Percentiles rank a stretch among this genome's conserved stretches.
phyloP scores from a whole-genome alignment of 768 basidiomycete genomes.

The Auriscalpium microsporum region DNA sequence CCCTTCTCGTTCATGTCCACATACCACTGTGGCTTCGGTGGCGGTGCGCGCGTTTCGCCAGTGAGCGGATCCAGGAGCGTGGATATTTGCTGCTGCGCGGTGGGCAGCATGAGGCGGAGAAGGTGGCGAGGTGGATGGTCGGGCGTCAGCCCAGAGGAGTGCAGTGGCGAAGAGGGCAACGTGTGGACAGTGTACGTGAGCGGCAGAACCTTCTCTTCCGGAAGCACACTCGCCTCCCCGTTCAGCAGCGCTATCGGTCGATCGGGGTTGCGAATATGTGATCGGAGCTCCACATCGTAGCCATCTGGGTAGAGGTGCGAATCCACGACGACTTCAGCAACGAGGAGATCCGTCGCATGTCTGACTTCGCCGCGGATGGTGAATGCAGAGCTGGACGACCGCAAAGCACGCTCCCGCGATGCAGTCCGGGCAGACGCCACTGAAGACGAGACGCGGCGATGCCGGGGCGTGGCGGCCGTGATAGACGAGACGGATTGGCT shows the following conservation, averaged over 20 bases:
- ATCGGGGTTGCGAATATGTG: slow-evolving; percentile 32
- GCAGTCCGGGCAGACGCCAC: slow-evolving; percentile 22
- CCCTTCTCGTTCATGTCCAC: slow-evolving; percentile 52
- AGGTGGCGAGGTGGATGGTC: slow-evolving; percentile 60
- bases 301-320: slow-evolving; percentile 72
- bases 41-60: slow-evolving; percentile 51
- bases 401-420: slow-evolving; percentile 25
- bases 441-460: slow-evolving; percentile 9
- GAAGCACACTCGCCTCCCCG: background rate
- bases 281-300: slow-evolving; percentile 47
- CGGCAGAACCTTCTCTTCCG: slow-evolving; percentile 32
- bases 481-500: slow-evolving; percentile 10
- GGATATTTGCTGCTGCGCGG: slow-evolving; percentile 68
- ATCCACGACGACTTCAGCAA: slow-evolving; percentile 75
- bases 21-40: slow-evolving; percentile 67
- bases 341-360: slow-evolving; percentile 58
- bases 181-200: slow-evolving; percentile 57
- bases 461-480: slow-evolving; percentile 3
- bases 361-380: slow-evolving; percentile 54
- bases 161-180: slow-evolving; percentile 74
- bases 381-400: slow-evolving; percentile 45
- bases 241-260: slow-evolving; percentile 28
- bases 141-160: slow-evolving; percentile 57
- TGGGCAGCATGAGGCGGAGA: slow-evolving; percentile 70
- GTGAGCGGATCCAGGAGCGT: slow-evolving; percentile 78